Evolutionary conservation across 2,329 filamentous ascomycete species (phyloP), one percentile per base, ranked within the genome.

Genomic region (Talaromyces sp.): DNA sequence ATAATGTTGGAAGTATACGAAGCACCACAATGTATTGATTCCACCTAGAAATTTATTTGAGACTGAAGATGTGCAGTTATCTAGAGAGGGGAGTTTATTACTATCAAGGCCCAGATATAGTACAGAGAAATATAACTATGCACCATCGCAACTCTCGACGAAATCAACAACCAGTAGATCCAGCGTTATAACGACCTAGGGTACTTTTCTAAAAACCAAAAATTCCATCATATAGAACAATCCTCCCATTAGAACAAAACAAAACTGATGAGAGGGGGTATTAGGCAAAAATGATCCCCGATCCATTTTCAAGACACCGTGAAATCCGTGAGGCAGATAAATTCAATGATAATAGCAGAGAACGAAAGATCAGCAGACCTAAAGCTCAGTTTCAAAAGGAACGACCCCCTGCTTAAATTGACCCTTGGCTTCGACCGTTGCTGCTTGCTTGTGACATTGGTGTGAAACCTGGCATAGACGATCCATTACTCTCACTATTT

Each of bases 391-490:
- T 11, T 27, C 6, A 47, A 37, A 40, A 14, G 1, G 5, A 16
- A 20, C 32, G 3, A 22, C 6, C 14, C 11, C 19, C 30, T 6
- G 22, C 24, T 51, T 37, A 60, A 19, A 51, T 41, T 10, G 51
- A 30, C 8, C 56, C 56, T 47, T 60, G 49, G 14, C 49, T 51
- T 24, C 56, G 47, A 11, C 52, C 48, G 42, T 54, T 50, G n/a
- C 40, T 52, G 20, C 39, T 51, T 33, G 48, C 45, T 24, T 49
- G 52, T 6, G 61, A 54, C 44, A 61, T 58, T 7, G 54, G 54
- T 13, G 51, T 46, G 29, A 55, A 63, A 10, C 51, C 62, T 4
- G 60, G 43, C 10, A 60, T 30, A 17, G 60, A 56, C 1, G 53
- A 50, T 6, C 33, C 49, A 32, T 36, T 54, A 20, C 55, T 58